These are phyloP conservation scores for Fusarium clavum DNA, from an alignment of 2,329 filamentous ascomycete genomes.

Conservation along the genomic window DNA sequence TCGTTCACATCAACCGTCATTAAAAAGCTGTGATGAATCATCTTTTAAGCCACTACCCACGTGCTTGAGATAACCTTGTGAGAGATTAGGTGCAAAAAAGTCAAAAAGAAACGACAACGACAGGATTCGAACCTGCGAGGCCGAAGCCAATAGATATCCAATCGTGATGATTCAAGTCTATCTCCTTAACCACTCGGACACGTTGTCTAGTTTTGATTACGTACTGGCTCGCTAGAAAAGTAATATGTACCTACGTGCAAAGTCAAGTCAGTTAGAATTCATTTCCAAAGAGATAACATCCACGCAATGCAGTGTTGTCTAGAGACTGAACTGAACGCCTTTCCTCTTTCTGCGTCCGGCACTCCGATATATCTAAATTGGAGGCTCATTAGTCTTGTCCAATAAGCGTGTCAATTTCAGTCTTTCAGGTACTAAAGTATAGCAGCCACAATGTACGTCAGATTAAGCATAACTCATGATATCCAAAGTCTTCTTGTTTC, in stretches of 20 bases:
- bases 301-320: neutral
- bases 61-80: neutral
- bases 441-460: neutral
- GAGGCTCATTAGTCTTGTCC: neutral
- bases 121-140: constrained; percentile 23
- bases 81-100: neutral
- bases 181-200: constrained; percentile 31
- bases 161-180: constrained; percentile 9
- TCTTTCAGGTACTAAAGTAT: neutral
- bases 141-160: constrained; percentile 23
- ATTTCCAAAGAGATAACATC: no score
- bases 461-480: neutral
- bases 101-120: constrained; percentile 6
- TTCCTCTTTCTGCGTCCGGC: neutral
- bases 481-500: neutral
- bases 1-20: neutral
- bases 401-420: neutral
- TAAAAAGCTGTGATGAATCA: neutral
- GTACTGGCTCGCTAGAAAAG: rapidly evolving
- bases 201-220: constrained; percentile 7
- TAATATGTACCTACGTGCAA: neutral
- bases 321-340: neutral
- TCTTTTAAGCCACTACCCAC: no score
- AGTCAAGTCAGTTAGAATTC: neutral
- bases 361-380: neutral